Evolutionary conservation across 305 asterid species (phyloP), one percentile per base, ranked within the genome.

Genomic region (Fraxinus velutina): DNA sequence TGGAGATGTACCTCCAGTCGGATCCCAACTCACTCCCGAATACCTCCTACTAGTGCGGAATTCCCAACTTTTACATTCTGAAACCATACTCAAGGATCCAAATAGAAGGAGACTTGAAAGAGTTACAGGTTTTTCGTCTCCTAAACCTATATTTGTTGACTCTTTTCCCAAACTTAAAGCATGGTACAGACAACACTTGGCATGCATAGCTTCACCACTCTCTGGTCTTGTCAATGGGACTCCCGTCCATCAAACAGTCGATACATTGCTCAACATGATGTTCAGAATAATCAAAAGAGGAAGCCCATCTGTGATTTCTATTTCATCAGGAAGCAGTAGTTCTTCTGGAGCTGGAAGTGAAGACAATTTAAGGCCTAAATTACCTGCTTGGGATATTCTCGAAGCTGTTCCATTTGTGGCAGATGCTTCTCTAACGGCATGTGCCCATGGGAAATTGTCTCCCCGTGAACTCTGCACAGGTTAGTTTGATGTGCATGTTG

Each of bases 401-500:
- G 98, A 93, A 89, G 99, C 99, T 12, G 98, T 96, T 73, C 98
- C 98, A 57, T 94, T 96, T 55, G 99, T 94, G 52, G 97, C 91
- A 44, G 98, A 94, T 87, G 99, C 99, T 83, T 97, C 99, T 83
- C 87, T 96, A 60, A 93, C 98, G 0, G 98, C 97, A 2, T 96
- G 99, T 79, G 97, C 98, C 36, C 97, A 96, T 83, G 97, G 95
- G 73, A 91, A 85, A 83, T 85, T 94, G 81, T 93, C 99, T 52
- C 98, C 99, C 62, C 97, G 99, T 62, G 99, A 94, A 88, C 90
- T 96, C 79, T 96, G 99, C 83, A 96, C 99, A 81, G 99, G 99
- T 95, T 78, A 62, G 91, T 85, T 68, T 33, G 66, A 34, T 32
- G 22, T 21, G 30, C 78, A 19, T 71, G 22, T 27, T 12, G 36